Percentiles rank a stretch among this genome's conserved stretches.
Evolutionary conservation across 352 stramenopile species (phyloP).

Genomic region (Pythium rishiriense): DNA sequence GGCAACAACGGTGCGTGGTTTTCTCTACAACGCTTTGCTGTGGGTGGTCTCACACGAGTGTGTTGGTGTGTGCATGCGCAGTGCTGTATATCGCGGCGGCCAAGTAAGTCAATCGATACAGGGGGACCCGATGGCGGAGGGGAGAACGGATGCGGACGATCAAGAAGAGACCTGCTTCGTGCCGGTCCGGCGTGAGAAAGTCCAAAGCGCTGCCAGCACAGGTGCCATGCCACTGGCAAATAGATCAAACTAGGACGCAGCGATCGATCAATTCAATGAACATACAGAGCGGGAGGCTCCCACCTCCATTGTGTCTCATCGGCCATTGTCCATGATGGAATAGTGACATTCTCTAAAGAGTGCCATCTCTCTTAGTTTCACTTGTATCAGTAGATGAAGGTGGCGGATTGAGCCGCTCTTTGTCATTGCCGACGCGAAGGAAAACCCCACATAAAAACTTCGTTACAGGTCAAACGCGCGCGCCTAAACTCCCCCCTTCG

Average conservation of each 20-base stretch:
- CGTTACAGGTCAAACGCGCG: too few relatives aligned
- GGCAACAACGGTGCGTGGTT: constrained; percentile 97
- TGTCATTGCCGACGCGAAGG: background rate
- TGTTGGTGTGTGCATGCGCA: constrained; percentile 21
- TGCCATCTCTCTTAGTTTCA: background rate
- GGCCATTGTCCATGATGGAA: background rate
- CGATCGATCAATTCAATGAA: too few relatives aligned
- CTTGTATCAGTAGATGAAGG: constrained; percentile 15
- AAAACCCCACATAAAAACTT: too few relatives aligned
- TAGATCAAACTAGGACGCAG: too few relatives aligned
- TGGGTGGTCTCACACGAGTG: constrained; percentile 5
- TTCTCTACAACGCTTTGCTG: too few relatives aligned
- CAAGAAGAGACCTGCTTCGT: too few relatives aligned
- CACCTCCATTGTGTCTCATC: background rate
- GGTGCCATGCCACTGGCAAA: background rate
- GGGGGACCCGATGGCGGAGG: background rate
- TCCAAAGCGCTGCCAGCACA: too few relatives aligned
- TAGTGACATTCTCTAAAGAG: constrained; percentile 1
- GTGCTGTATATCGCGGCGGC: constrained; percentile 86
- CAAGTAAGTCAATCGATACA: constrained; percentile 46
- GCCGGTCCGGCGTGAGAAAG: too few relatives aligned
- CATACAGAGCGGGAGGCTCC: too few relatives aligned
- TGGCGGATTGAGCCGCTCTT: background rate
- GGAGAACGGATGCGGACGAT: background rate
- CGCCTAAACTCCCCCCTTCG: too few relatives aligned